Conservation (phyloP, 2,329 filamentous ascomycete genomes). For the Fusarium incarnatum region DNA sequence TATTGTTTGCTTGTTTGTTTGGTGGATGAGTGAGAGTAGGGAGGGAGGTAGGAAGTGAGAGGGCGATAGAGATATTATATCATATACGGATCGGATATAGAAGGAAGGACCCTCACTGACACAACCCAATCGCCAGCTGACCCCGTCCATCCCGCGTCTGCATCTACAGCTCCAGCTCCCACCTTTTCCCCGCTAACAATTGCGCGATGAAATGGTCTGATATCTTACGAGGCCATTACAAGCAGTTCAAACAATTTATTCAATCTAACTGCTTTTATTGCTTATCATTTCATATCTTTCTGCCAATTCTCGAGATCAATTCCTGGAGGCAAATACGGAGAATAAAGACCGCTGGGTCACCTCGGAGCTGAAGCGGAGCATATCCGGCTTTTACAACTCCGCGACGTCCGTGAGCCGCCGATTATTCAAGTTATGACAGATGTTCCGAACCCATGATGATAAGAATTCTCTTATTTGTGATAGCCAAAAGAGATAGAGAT, state of each 20-base stretch:
- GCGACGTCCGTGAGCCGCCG: slow-evolving; percentile 30
- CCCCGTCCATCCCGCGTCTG: slow-evolving; percentile 20
- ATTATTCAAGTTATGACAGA: slow-evolving; percentile 2
- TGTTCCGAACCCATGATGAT: slow-evolving; percentile 6
- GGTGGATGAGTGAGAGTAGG: not conserved
- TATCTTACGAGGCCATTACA: slow-evolving; percentile 3
- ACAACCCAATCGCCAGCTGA: slow-evolving; percentile 35
- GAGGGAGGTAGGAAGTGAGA: slow-evolving; percentile 4
- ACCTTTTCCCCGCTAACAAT: slow-evolving; percentile 22
- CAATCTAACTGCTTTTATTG: not conserved
- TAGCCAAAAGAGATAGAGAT: rapidly evolving
- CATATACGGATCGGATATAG: slow-evolving; percentile 16
- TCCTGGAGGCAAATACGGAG: slow-evolving; percentile 22
- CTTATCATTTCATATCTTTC: not conserved
- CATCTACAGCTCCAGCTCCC: not conserved
- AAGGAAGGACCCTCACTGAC: slow-evolving; percentile 26
- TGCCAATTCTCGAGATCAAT: slow-evolving; percentile 14
- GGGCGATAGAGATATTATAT: slow-evolving; percentile 37
- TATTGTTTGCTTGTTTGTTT: not conserved
- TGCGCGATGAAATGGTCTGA: slow-evolving; percentile 42
- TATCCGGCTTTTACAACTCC: slow-evolving; percentile 23
- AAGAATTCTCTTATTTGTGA: not conserved
- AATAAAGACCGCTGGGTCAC: slow-evolving; percentile 20
- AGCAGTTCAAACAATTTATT: not conserved
- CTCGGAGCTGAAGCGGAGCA: slow-evolving; percentile 41